Evolutionary conservation across 225 moss, liverwort and hornwort species (phyloP).

Genomic region (Neckera pumila): DNA sequence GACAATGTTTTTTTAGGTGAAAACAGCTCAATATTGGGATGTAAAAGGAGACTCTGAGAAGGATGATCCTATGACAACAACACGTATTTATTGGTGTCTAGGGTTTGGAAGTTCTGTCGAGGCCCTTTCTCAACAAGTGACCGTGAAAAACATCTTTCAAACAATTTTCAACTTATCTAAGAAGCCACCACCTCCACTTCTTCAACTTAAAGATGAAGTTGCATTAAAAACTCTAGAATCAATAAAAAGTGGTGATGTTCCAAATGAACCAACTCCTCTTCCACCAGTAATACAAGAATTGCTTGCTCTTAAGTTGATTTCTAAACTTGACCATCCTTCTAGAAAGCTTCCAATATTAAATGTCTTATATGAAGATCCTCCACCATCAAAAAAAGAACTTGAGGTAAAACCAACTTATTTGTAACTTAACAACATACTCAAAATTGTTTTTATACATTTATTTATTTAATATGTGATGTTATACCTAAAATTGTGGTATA

Average conservation of each 20-base stretch:
- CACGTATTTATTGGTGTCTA: slow-evolving; percentile 56
- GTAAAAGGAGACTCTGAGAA: slow-evolving; percentile 4
- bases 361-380: slow-evolving; percentile 33
- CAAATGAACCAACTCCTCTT: not conserved
- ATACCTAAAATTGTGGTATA: not conserved
- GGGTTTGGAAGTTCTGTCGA: slow-evolving; percentile 39
- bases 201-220: not conserved
- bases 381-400: not conserved
- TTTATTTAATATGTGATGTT: not conserved
- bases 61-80: slow-evolving; percentile 21
- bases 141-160: slow-evolving; percentile 35
- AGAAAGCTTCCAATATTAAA: slow-evolving; percentile 44
- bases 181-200: not conserved
- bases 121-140: slow-evolving; percentile 29
- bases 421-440: not conserved
- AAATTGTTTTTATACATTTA: not conserved
- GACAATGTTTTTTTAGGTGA: slow-evolving; percentile 1
- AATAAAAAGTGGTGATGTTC: not conserved
- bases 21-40: slow-evolving; percentile 30
- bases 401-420: not conserved
- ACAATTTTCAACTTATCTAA: slow-evolving; percentile 51
- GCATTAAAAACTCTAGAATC: not conserved
- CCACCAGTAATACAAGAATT: slow-evolving; percentile 35
- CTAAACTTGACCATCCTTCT: slow-evolving; percentile 29
- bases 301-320: not conserved